Conservation (phyloP, 2,329 filamentous ascomycete species). For the Neurospora crassa region DNA sequence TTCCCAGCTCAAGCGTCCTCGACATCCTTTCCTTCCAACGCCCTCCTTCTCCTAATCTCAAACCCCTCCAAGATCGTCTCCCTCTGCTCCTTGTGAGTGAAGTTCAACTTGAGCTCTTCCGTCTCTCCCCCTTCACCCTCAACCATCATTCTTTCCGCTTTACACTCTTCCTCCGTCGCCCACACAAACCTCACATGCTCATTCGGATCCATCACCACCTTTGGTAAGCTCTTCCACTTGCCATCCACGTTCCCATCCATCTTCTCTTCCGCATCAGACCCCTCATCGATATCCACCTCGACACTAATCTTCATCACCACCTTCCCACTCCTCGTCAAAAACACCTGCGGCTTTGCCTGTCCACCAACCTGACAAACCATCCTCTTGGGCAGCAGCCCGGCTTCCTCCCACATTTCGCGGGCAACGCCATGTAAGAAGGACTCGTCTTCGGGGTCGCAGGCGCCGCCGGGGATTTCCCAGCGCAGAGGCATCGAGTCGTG, state of each 20-base stretch:
- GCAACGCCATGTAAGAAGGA: conserved; percentile 27
- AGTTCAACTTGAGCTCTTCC: conserved; percentile 11
- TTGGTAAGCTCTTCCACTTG: conserved; percentile 1
- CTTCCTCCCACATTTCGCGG: conserved; percentile 34
- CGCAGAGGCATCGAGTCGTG: conserved; percentile 28
- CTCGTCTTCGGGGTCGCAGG: conserved; percentile 25
- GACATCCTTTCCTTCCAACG: not conserved
- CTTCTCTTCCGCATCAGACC: not conserved
- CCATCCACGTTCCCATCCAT: not conserved
- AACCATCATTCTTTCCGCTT: conserved; percentile 1
- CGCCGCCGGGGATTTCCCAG: conserved; percentile 35
- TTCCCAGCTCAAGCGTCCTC: not conserved
- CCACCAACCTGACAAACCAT: conserved; percentile 17
- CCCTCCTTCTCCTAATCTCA: conserved; percentile 7
- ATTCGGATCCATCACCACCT: conserved; percentile 23
- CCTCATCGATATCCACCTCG: conserved; percentile 16
- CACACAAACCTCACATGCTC: conserved; percentile 26
- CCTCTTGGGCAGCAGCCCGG: conserved; percentile 23
- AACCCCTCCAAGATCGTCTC: conserved; percentile 16
- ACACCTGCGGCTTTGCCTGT: conserved; percentile 10
- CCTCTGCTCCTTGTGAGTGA: conserved; percentile 18
- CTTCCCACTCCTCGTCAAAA: conserved; percentile 17
- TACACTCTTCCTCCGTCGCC: conserved; percentile 26
- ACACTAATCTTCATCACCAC: conserved; percentile 21
- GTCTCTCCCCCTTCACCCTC: not conserved